These are phyloP conservation scores for Ramaria sp. DNA, from an alignment of 768 basidiomycete genomes.

Conservation along the genomic window DNA sequence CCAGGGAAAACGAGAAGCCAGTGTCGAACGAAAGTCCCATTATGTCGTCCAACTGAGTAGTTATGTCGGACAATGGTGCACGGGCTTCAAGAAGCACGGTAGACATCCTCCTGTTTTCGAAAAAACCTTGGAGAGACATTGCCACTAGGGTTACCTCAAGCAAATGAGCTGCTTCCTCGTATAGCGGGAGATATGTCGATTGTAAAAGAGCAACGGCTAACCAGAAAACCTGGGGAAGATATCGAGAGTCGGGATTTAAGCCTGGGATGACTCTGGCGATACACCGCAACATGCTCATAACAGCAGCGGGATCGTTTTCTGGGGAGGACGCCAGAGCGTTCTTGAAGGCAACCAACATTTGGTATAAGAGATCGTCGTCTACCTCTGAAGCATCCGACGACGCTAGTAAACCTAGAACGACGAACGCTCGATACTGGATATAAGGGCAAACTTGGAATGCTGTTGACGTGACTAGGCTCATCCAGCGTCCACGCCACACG, in stretches of 20 bases:
- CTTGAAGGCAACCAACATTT: conserved; percentile 82
- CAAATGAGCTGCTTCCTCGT: conserved; percentile 56
- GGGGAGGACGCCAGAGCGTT: conserved; percentile 56
- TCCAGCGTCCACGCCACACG: conserved; percentile 89
- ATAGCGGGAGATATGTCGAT: conserved; percentile 58
- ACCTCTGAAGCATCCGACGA: conserved; percentile 47
- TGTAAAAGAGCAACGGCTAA: conserved; percentile 76
- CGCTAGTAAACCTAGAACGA: conserved; percentile 73
- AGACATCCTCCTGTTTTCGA: conserved; percentile 42
- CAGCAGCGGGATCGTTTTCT: conserved; percentile 58
- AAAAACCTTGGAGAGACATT: conserved; percentile 49
- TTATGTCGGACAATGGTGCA: conserved; percentile 50
- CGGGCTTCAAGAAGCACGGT: conserved; percentile 55
- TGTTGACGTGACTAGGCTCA: conserved; percentile 76
- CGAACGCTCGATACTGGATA: conserved; percentile 81
- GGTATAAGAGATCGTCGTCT: conserved; percentile 88
- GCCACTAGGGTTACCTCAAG: conserved; percentile 53
- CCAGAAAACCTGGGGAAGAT: conserved; percentile 75
- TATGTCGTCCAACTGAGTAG: conserved; percentile 60
- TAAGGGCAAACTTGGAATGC: conserved; percentile 86
- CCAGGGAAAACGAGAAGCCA: conserved; percentile 73
- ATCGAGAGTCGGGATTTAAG: conserved; percentile 56
- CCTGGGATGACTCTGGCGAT: conserved; percentile 69
- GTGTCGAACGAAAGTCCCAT: conserved; percentile 67
- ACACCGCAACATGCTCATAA: conserved; percentile 84